Conservation (phyloP, 805 yeast genomes). For the Metahyphopichia silvanorum region DNA sequence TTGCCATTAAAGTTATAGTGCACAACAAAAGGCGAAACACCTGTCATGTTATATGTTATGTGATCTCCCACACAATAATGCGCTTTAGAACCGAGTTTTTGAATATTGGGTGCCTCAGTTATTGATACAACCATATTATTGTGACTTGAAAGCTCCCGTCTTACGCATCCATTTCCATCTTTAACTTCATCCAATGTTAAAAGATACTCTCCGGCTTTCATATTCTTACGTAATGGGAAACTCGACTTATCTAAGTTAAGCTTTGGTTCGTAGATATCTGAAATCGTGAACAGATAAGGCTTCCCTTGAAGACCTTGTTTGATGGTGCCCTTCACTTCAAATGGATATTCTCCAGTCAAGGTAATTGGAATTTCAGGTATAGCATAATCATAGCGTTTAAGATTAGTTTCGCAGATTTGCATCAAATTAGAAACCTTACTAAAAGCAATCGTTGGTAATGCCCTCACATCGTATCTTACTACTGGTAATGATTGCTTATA, state of each 20-base stretch:
- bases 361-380: conserved; percentile 47
- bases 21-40: conserved; percentile 76
- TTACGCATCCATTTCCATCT: conserved; percentile 71
- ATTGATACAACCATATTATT: conserved; percentile 55
- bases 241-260: conserved; percentile 16
- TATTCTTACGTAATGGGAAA: conserved; percentile 44
- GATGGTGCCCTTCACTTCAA: conserved; percentile 52
- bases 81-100: conserved; percentile 18
- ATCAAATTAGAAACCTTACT: conserved; percentile 43
- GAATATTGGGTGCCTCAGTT: conserved; percentile 74
- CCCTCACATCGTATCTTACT: conserved; percentile 44
- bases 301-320: conserved; percentile 59
- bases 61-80: conserved; percentile 93
- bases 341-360: conserved; percentile 63
- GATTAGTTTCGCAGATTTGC: conserved; percentile 42
- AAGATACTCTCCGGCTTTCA: conserved; percentile 69
- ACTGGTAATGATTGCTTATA: conserved; percentile 9
- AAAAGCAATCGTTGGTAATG: conserved; percentile 61
- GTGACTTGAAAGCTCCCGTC: conserved; percentile 33
- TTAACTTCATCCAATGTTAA: conserved; percentile 54
- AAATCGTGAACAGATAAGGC: conserved; percentile 43
- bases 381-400: conserved; percentile 17
- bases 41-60: conserved; percentile 69
- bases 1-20: conserved; percentile 69
- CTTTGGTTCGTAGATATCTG: conserved; percentile 33